phyloP scores from a whole-genome alignment of 257 asterid genomes.

The Nicotiana obtusifolia region DNA sequence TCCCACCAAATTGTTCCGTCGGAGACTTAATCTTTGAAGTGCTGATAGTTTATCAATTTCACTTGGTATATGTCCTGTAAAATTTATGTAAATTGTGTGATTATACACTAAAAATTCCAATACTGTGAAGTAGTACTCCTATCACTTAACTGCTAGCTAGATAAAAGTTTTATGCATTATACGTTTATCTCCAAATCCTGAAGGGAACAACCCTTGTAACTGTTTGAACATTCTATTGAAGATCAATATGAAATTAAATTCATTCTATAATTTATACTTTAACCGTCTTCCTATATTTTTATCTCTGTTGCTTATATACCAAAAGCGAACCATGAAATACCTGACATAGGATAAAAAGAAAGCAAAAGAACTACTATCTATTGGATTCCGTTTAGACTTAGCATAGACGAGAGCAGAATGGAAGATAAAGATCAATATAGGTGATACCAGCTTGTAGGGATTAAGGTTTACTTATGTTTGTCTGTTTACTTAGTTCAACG shows the following conservation, averaged over 20 bases:
- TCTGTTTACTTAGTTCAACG: not conserved
- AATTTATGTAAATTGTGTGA: not conserved
- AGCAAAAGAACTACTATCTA: not conserved
- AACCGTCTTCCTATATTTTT: too few relatives aligned
- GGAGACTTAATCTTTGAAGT: not conserved
- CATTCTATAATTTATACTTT: too few relatives aligned
- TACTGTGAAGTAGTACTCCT: not conserved
- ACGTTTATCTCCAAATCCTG: not conserved
- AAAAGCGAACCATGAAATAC: too few relatives aligned
- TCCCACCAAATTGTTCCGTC: not conserved
- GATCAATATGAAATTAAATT: too few relatives aligned
- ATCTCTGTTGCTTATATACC: too few relatives aligned
- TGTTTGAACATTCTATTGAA: not conserved
- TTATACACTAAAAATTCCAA: not conserved
- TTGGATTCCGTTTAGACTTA: not conserved
- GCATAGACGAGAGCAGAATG: not conserved
- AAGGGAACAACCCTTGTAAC: not conserved
- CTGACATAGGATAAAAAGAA: not conserved
- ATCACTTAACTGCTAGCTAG: not conserved
- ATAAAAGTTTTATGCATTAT: not conserved
- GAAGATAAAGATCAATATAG: not conserved
- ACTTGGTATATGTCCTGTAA: not conserved
- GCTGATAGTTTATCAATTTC: constrained; percentile 3
- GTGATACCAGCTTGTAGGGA: not conserved
- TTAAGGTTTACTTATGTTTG: not conserved